Conservation (phyloP, 164 flowering plant genomes). For the Annona squamosa region DNA sequence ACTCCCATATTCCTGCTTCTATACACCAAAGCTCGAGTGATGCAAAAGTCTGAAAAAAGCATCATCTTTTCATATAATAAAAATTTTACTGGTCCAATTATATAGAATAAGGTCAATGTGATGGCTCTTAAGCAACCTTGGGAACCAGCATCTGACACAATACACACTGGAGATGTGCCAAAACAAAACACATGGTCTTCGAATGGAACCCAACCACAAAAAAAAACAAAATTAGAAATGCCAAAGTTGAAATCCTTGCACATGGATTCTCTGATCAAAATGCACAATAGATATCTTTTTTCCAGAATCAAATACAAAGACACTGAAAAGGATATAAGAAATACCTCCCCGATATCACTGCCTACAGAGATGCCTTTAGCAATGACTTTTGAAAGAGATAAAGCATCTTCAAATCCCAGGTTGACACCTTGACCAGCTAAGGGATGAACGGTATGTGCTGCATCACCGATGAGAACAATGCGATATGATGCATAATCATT, state of each 20-base stretch:
- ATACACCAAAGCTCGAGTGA: neutral
- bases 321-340: neutral
- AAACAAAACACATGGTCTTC: too few relatives aligned
- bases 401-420: slow-evolving; percentile 90
- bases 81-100: too few relatives aligned
- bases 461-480: slow-evolving; percentile 87
- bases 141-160: neutral
- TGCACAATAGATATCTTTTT: neutral
- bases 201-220: neutral
- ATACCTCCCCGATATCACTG: slow-evolving; percentile 84
- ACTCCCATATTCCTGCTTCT: neutral
- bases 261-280: neutral
- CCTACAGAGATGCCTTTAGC: slow-evolving; percentile 81
- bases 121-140: neutral
- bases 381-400: slow-evolving; percentile 59
- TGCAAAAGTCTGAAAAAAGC: neutral
- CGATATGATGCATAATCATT: slow-evolving; percentile 58
- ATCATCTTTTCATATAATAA: neutral
- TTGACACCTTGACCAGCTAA: slow-evolving; percentile 99
- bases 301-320: neutral
- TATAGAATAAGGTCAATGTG: too few relatives aligned
- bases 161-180: neutral
- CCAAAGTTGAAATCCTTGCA: neutral
- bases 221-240: neutral
- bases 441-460: slow-evolving; percentile 98